Base-by-base conservation (phyloP, 768 basidiomycete genomes). In the Suillus cothurnatus region DNA sequence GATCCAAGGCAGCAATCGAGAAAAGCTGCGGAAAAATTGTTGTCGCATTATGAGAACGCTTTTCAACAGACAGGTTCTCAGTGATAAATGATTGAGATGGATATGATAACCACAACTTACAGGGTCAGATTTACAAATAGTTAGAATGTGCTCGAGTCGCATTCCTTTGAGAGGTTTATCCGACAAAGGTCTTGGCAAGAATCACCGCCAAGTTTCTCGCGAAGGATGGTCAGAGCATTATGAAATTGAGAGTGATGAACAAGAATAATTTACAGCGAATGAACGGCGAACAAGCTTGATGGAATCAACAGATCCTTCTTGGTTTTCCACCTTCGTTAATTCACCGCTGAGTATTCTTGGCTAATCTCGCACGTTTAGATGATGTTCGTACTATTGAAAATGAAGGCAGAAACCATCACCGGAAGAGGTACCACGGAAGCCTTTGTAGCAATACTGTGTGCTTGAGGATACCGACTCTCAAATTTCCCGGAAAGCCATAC, bases 261-360 rank as follows among this genome's bases (percentile, higher is more conserved):
- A 34, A 34, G 34, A 34, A 34, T 34, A 34, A 34, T 7, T 34
- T 34, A 7, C 9, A 34, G 8, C 8, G 34, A 34, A 34, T 34
- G 11, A 34, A 34, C 32, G 7, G 32, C 7, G 6, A 34, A 34
- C 34, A 34, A 34, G 34, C 34, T 34, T 34, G 34, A 34, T 34
- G 34, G 34, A 34, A 34, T 34, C 34, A 34, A 34, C 17, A 98
- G 83, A 71, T 98, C 97, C 73, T 93, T 91, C 63, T 94, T 83
- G 28, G 90, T 91, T 92, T 81, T 5, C 94, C 91, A 50, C 87
- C 83, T 70, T 97, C 95, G 69, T 95, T 92, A 62, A 94, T 81
- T 94, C 95, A 98, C 70, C 84, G 85, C 52, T 84, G 84, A 17
- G 82, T 81, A 73, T 98, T 96, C 77, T 92, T 95, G 31, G 85